A percentile compares a stretch with the other conserved stretches of the same genome.
phyloP scores from a whole-genome alignment of 768 basidiomycete species.

The Lyophyllum atratum region DNA sequence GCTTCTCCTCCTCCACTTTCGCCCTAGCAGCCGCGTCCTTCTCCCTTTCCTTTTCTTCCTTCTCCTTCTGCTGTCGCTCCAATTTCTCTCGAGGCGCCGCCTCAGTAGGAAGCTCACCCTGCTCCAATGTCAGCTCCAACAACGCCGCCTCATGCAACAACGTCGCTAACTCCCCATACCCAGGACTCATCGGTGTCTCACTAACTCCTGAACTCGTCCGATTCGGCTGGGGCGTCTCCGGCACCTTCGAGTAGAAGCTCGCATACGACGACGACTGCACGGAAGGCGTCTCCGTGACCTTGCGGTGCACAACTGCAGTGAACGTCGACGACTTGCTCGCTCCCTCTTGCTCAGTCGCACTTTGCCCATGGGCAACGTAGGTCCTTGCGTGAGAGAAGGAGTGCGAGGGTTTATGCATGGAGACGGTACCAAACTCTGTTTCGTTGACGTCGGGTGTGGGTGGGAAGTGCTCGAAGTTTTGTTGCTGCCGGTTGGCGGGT shows the following conservation, averaged over 20 bases:
- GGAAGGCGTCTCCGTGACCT: conserved; percentile 43
- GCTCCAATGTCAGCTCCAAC: conserved; percentile 54
- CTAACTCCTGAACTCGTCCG: conserved; percentile 28
- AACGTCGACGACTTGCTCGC: conserved; percentile 34
- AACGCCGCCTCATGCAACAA: conserved; percentile 60
- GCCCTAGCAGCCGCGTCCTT: conserved; percentile 16
- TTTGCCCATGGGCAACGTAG: conserved; percentile 2
- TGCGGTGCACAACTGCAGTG: conserved; percentile 60
- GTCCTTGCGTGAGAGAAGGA: conserved; percentile 22
- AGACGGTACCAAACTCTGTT: conserved; percentile 28
- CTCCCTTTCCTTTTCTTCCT: conserved; percentile 15
- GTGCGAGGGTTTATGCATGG: conserved; percentile 23
- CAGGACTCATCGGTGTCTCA: conserved; percentile 47
- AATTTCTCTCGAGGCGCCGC: conserved; percentile 8
- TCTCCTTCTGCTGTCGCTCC: conserved; percentile 9
- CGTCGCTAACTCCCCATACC: conserved; percentile 50
- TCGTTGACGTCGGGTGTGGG: conserved; percentile 32
- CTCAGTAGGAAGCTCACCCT: conserved; percentile 48
- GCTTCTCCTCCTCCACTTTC: conserved; percentile 25
- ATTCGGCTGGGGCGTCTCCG: conserved; percentile 30
- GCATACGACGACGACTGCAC: conserved; percentile 18
- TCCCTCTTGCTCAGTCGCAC: conserved; percentile 1
- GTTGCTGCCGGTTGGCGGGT: conserved; percentile 25
- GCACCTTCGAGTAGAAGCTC: conserved; percentile 18
- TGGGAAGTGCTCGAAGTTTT: conserved; percentile 37